phyloP scores from a whole-genome alignment of 805 yeast species.

The Brettanomyces custersianus region DNA sequence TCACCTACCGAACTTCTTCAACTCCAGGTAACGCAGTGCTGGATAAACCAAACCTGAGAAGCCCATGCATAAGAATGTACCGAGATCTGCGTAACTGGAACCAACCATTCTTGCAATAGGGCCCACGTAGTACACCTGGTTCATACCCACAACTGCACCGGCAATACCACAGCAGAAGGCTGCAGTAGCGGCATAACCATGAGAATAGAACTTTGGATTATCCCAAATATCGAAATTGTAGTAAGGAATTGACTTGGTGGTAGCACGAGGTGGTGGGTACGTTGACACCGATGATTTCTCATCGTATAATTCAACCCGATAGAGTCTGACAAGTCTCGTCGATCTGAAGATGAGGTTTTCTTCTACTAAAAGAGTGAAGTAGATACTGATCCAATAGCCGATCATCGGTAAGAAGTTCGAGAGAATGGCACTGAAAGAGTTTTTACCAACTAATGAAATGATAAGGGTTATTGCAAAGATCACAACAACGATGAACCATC shows the following conservation, averaged over 20 bases:
- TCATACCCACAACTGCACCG: constrained; percentile 84
- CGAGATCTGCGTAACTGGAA: constrained; percentile 67
- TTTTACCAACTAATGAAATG: constrained; percentile 67
- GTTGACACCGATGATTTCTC: no score
- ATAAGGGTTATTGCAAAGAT: constrained; percentile 57
- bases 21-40: constrained; percentile 52
- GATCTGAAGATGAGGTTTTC: constrained; percentile 67
- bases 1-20: constrained; percentile 43
- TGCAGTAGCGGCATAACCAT: constrained; percentile 61
- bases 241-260: constrained; percentile 23
- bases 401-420: constrained; percentile 85
- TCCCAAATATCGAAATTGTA: constrained; percentile 78
- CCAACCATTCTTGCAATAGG: constrained; percentile 62
- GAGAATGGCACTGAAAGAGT: constrained; percentile 62
- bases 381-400: constrained; percentile 85
- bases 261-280: constrained; percentile 11
- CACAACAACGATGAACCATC: constrained; percentile 67
- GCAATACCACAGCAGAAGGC: constrained; percentile 65
- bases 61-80: constrained; percentile 71
- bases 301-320: constrained; percentile 31
- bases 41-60: constrained; percentile 63
- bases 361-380: constrained; percentile 58
- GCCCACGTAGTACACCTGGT: constrained; percentile 77
- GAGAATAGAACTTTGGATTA: constrained; percentile 46
- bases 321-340: constrained; percentile 31